Conservation (phyloP, 169 alveolate species). For the Cryptosporidium parvum region DNA sequence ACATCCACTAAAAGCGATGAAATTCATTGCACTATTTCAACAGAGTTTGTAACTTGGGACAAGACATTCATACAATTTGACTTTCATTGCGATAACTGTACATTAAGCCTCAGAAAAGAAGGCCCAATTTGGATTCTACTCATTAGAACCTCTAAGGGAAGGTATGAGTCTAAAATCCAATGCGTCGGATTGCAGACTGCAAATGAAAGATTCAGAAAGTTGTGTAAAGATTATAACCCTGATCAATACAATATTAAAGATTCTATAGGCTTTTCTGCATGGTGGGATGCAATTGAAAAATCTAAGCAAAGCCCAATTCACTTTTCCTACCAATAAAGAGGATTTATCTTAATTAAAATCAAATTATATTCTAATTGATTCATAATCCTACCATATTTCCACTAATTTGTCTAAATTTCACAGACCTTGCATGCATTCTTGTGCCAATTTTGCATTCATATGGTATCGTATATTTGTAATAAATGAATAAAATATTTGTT, state of each 20-base stretch:
- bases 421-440: neutral
- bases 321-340: slow-evolving; percentile 19
- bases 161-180: slow-evolving; percentile 66
- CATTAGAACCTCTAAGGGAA: slow-evolving; percentile 32
- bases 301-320: slow-evolving; percentile 38
- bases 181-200: slow-evolving; percentile 72
- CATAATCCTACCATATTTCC: neutral
- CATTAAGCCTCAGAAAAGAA: slow-evolving; percentile 59
- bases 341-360: neutral
- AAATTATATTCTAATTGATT: neutral
- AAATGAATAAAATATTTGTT: neutral
- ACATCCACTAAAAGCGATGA: slow-evolving; percentile 15
- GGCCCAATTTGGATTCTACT: slow-evolving; percentile 67
- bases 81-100: slow-evolving; percentile 59
- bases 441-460: neutral
- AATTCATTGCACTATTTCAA: slow-evolving; percentile 44
- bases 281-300: slow-evolving; percentile 74
- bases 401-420: neutral
- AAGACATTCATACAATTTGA: slow-evolving; percentile 41
- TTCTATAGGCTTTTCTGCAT: slow-evolving; percentile 59
- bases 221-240: slow-evolving; percentile 59
- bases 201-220: slow-evolving; percentile 61
- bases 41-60: slow-evolving; percentile 71
- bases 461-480: slow-evolving; percentile 16
- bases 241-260: slow-evolving; percentile 40